Evolutionary conservation across 192 early-diverging fungal genomes (phyloP), one percentile per base, ranked within the genome.

Genomic region (Coemansia sp.): DNA sequence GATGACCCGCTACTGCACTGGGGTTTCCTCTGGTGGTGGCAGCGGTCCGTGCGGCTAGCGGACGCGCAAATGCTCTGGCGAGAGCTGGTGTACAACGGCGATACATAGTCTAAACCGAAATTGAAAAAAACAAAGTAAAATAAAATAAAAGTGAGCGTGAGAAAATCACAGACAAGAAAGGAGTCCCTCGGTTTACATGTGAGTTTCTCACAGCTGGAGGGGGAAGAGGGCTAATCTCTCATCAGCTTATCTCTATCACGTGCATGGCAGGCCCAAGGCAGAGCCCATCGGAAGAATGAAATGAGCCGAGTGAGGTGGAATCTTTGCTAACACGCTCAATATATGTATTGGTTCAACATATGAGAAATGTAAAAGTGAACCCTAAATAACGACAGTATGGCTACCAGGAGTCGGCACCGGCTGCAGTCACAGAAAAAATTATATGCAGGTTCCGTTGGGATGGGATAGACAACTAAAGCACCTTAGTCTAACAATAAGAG

Each of bases 211-310:
- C 14, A 48, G 17, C 19, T 29, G 37, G 50, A 54, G 50, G 24
- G 61, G n/a, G 44, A 1, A 27, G 24, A 27, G 24, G 24, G 10
- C 51, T 54, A 27, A 54, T 54, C 51, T 53, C 51, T 54, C 51
- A 54, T 54, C 51, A 31, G 51, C 51, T 54, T 54, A 54, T 54
- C 51, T 54, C 51, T 31, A 54, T 54, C 51, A 54, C 51, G 27
- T 54, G 51, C 51, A 31, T 14, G 59, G 6, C 16, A 1, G 59
- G 10, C 59, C 37, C 10, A 11, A 27, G 54, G 13, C 8, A 9
- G 0, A 19, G 19, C 6, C 14, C 0, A 4, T 11, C 41, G 10
- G 41, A 42, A 42, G 4, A 16, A 27, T 27, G 24, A 27, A 27
- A 27, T 27, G 24, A 27, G 24, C 24, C 24, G 24, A 27, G 24